Conservation (phyloP, 2,329 filamentous ascomycete genomes). For the Lomentospora prolificans region DNA sequence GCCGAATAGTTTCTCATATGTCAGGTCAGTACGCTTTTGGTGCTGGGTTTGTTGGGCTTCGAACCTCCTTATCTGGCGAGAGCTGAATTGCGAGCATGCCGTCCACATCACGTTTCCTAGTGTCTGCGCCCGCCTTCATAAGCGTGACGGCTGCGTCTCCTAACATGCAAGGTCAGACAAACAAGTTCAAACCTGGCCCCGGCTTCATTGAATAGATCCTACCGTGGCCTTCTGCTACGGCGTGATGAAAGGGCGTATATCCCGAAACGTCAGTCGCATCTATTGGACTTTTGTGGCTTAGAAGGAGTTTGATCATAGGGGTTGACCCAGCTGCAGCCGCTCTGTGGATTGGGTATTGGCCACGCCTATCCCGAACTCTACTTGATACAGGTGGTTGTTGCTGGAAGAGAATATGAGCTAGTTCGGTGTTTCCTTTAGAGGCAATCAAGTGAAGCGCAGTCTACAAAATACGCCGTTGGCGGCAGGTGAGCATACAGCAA, state of each 20-base stretch:
- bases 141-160: slow-evolving; percentile 75
- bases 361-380: slow-evolving; percentile 71
- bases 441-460: slow-evolving; percentile 86
- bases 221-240: slow-evolving; percentile 66
- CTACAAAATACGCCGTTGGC: slow-evolving; percentile 26
- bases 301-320: slow-evolving; percentile 73
- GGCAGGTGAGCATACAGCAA: not conserved
- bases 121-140: slow-evolving; percentile 76
- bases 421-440: slow-evolving; percentile 79
- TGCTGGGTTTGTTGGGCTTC: slow-evolving; percentile 16
- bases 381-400: slow-evolving; percentile 62
- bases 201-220: slow-evolving; percentile 14
- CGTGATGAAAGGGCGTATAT: slow-evolving; percentile 83
- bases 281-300: slow-evolving; percentile 69
- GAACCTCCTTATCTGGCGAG: slow-evolving; percentile 75
- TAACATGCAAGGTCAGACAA: slow-evolving; percentile 16
- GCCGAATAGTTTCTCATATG: slow-evolving; percentile 5
- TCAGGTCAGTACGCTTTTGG: no score
- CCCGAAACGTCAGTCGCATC: slow-evolving; percentile 77
- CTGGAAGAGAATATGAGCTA: slow-evolving; percentile 66
- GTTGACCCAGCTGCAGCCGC: slow-evolving; percentile 82
- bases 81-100: slow-evolving; percentile 68
- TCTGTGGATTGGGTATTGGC: slow-evolving; percentile 84
- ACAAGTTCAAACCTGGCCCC: not conserved
- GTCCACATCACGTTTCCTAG: slow-evolving; percentile 63